Evolutionary conservation across 2,329 filamentous ascomycete species (phyloP).

Genomic region (Talaromyces sp.): DNA sequence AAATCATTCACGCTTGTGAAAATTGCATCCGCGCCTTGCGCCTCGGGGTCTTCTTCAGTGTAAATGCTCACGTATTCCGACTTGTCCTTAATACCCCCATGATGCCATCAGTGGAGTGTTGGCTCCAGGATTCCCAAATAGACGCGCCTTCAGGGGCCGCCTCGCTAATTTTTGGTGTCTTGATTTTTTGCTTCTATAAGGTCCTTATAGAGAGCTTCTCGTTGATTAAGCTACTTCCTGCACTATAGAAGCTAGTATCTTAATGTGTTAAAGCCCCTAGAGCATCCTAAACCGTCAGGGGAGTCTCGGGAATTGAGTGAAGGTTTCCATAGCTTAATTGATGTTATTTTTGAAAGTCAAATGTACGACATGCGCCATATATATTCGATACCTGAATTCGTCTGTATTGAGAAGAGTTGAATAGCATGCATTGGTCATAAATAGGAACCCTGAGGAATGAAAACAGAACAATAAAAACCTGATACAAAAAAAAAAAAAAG

Average conservation of each 20-base stretch:
- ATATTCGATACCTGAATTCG: neutral
- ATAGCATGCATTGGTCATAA: neutral
- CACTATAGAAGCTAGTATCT: too few relatives aligned
- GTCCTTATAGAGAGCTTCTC: too few relatives aligned
- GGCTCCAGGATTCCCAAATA: too few relatives aligned
- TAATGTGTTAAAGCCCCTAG: too few relatives aligned
- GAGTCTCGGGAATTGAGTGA: too few relatives aligned
- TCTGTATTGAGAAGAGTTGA: neutral
- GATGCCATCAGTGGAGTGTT: too few relatives aligned
- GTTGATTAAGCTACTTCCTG: too few relatives aligned
- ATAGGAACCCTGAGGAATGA: neutral
- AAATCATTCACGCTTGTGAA: constrained; percentile 30
- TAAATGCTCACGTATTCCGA: constrained; percentile 20
- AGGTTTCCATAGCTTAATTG: neutral
- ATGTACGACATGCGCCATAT: neutral
- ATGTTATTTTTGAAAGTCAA: neutral
- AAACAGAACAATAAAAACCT: neutral
- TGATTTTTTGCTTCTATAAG: too few relatives aligned
- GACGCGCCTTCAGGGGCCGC: too few relatives aligned
- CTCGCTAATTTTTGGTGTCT: too few relatives aligned
- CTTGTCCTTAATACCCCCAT: neutral
- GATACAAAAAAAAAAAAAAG: neutral
- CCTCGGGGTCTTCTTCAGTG: constrained; percentile 24
- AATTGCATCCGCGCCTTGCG: constrained; percentile 42
- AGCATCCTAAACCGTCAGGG: too few relatives aligned